Evolutionary conservation across 257 asterid species (phyloP).

Genomic region (Gentiana straminea): DNA sequence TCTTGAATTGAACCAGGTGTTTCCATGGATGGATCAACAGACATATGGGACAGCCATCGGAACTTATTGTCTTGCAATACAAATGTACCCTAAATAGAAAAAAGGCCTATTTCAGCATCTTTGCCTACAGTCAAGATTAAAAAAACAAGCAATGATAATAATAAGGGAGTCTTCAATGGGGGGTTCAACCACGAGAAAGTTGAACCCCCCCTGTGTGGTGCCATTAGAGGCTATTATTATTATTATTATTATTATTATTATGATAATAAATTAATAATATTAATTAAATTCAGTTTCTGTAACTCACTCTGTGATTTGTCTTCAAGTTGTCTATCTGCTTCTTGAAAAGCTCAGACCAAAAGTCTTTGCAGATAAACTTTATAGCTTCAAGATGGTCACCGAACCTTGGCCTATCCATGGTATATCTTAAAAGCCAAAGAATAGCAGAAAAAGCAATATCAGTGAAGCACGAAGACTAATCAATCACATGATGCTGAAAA

Average conservation of each 20-base stretch:
- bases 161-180: too few relatives aligned
- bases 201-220: too few relatives aligned
- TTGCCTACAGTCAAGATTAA: too few relatives aligned
- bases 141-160: too few relatives aligned
- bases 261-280: too few relatives aligned
- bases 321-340: conserved; percentile 95
- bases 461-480: neutral
- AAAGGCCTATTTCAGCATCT: conserved; percentile 4
- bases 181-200: too few relatives aligned
- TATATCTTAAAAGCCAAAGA: conserved; percentile 37
- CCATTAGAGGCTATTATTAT: too few relatives aligned
- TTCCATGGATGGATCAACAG: conserved; percentile 65
- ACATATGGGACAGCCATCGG: conserved; percentile 83
- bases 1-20: conserved; percentile 77
- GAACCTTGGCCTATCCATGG: conserved; percentile 92
- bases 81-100: conserved; percentile 69
- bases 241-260: too few relatives aligned
- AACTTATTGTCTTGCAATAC: conserved; percentile 90
- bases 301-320: conserved; percentile 90
- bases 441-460: conserved; percentile 1
- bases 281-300: conserved; percentile 8
- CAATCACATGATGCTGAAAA: neutral
- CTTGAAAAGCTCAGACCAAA: conserved; percentile 97
- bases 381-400: conserved; percentile 92
- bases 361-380: conserved; percentile 96